Evolutionary conservation across 306 rosid genomes (phyloP), one percentile per base, ranked within the genome.

Genomic region (Citrullus amarus): DNA sequence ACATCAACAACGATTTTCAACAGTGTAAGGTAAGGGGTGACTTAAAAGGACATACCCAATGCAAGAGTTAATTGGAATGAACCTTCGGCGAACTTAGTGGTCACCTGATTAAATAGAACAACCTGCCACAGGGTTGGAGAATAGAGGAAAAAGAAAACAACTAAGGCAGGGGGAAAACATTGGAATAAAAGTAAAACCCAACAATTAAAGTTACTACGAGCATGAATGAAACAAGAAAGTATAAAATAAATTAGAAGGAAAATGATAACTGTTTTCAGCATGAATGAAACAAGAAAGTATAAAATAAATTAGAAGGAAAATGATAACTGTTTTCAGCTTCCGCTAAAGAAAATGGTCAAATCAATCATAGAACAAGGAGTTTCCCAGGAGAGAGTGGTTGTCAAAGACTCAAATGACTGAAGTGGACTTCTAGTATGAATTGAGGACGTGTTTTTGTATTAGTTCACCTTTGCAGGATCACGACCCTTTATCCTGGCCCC

Each of bases 41-140:
- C 56, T 70, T 44, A 44, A 48, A 78, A 68, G 30, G 70, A 84
- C 84, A 79, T 79, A 85, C 98, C 97, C 22, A 95, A 84, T 46
- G 98, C 98, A 82, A 95, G 97, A 43, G 96, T 87, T 80, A 95
- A 84, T 66, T 89, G 98, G 83, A 88, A 91, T 56, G 98, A 89
- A 82, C 97, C 98, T 67, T 95, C 98, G 34, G 84, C 69, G 57
- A 78, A 79, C 83, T 92, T 95, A 18, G 89, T 92, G 70, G 97
- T 95, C 18, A 85, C 98, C 85, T 95, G 98, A 83, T 95, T 95
- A 80, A 92, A 85, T 76, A 95, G 80, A 87, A 94, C 97, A 84
- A 94, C 95, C 97, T 94, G 84, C 85, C 79, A 84, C 38, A 83
- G 30, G n/a, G 56, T 65, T 56, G 9, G 14, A 60, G 62, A 53